Base-by-base conservation (phyloP, 2,329 filamentous ascomycete species). In the Colletotrichum brevisporum region DNA sequence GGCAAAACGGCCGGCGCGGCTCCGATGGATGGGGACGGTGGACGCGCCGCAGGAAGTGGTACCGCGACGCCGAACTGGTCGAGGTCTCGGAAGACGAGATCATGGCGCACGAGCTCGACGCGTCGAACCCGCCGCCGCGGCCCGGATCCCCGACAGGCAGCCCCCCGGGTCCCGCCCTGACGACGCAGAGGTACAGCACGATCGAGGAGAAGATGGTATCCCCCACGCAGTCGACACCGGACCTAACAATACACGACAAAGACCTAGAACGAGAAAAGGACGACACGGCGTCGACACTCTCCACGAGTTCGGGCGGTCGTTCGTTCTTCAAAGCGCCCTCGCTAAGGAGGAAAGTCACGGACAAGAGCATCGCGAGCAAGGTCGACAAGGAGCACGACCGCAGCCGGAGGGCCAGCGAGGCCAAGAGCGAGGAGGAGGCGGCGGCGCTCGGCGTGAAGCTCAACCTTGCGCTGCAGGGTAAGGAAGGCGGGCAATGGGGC, bases 11-110 rank as follows among this genome's bases (percentile, higher is more conserved):
- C 18, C 91, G 93, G 16, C 89, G 94, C 69, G 94, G 93, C 4
- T 87, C 89, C 77, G 96, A 99, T 75, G 94, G 95, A 61, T 99
- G 96, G 96, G 93, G 93, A 48, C 90, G 94, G 65, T 99, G 97
- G 86, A 99, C 96, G 0, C 89, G 96, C 15, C 90, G 96, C 24
- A 85, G 96, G 71, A 98, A 98, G 81, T 99, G 96, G 96, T 96
- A 94, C 77, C 92, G 96, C 47, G 96, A 98, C 77, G 96, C 96
- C 10, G 96, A 99, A 82, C 88, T 99, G 4, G 94, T 98, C 41
- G 96, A 99, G 77, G 83, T 91, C 76, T 82, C 15, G 75, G 82
- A 65, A 24, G 61, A 73, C 9, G 79, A 77, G n/a, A 51, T 36
- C 8, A 9, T 54, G 27, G 63, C 67, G 55, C 71, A 72, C 55